These are phyloP conservation scores for Aureobasidium namibiae DNA, from an alignment of 2,329 filamentous ascomycete genomes.

Conservation along the genomic window DNA sequence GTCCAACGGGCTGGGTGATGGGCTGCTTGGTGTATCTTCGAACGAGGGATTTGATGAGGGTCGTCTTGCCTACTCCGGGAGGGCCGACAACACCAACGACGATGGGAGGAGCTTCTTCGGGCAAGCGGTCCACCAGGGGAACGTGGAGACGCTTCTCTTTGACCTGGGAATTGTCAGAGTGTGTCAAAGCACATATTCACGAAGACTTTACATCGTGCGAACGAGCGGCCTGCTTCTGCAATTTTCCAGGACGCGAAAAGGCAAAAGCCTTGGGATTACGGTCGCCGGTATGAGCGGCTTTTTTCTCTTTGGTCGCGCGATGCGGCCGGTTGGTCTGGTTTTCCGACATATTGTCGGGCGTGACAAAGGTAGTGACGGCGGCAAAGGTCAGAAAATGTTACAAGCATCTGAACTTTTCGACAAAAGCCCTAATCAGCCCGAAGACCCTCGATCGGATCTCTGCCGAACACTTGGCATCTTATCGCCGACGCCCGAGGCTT, in stretches of 20 bases:
- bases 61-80: constrained; percentile 90
- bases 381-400: constrained; percentile 13
- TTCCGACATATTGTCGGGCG: constrained; percentile 24
- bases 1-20: constrained; percentile 78
- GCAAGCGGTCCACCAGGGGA: constrained; percentile 87
- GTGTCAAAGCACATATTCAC: too few species aligned
- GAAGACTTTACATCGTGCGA: constrained; percentile 64
- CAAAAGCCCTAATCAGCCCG: background rate
- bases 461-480: constrained; percentile 9
- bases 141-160: constrained; percentile 96
- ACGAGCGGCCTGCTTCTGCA: constrained; percentile 65
- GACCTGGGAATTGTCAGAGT: constrained; percentile 46
- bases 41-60: constrained; percentile 87
- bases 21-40: constrained; percentile 94
- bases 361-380: background rate
- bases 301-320: constrained; percentile 82
- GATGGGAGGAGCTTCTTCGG: constrained; percentile 88
- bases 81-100: constrained; percentile 92
- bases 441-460: background rate
- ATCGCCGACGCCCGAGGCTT: background rate
- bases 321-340: constrained; percentile 80
- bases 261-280: constrained; percentile 87
- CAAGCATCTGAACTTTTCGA: background rate
- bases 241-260: constrained; percentile 70
- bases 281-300: constrained; percentile 54